Evolutionary conservation across 805 yeast species (phyloP).

Genomic region (Sugiyamaella lignohabitans): DNA sequence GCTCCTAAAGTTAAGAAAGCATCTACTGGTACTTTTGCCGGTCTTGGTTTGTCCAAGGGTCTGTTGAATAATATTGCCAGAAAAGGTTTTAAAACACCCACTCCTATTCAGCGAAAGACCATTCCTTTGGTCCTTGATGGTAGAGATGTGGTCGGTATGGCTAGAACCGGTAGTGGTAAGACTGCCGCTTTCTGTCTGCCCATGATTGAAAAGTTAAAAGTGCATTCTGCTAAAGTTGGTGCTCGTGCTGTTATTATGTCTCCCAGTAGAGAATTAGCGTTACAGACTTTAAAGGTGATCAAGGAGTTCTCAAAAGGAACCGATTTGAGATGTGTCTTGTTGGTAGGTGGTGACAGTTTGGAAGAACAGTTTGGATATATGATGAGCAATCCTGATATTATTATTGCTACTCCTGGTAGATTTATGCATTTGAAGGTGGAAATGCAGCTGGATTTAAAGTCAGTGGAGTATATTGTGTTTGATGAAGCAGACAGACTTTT

Average conservation of each 20-base stretch:
- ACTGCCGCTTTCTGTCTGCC: conserved; percentile 96
- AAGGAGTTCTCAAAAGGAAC: conserved; percentile 83
- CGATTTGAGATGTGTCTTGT: conserved; percentile 68
- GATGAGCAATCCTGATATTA: conserved; percentile 91
- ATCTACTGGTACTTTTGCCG: conserved; percentile 67
- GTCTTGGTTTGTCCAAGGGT: conserved; percentile 78
- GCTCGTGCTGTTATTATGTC: conserved; percentile 82
- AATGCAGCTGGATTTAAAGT: conserved; percentile 78
- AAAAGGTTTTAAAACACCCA: conserved; percentile 91
- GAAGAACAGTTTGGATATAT: conserved; percentile 92
- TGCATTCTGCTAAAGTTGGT: conserved; percentile 83
- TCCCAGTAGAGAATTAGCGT: conserved; percentile 94
- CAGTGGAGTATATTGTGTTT: conserved; percentile 85
- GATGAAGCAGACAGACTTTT: conserved; percentile 97
- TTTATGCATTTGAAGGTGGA: conserved; percentile 93
- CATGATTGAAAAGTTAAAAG: conserved; percentile 73
- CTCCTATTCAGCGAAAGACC: conserved; percentile 96
- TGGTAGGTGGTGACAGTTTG: conserved; percentile 98
- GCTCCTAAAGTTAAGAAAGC: conserved; percentile 26
- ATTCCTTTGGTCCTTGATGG: conserved; percentile 82
- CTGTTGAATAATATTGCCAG: conserved; percentile 62
- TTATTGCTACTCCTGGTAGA: conserved; percentile 97
- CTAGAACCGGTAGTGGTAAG: conserved; percentile 98
- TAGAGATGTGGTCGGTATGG: conserved; percentile 98
- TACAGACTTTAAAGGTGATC: conserved; percentile 83